Conservation (phyloP, 2,329 filamentous ascomycete species). For the Zymoseptoria brevis region DNA sequence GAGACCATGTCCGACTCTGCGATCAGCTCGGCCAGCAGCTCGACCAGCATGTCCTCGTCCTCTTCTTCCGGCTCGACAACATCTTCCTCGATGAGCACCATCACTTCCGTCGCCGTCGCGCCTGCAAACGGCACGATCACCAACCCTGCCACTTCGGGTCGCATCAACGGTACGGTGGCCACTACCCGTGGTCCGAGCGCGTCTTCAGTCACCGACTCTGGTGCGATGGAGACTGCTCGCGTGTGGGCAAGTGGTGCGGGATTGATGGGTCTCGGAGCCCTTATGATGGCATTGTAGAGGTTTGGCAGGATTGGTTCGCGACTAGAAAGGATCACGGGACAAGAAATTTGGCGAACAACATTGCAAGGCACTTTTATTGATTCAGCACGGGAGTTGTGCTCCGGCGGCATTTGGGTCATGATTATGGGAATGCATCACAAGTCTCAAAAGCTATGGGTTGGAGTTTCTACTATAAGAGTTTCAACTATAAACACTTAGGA, state of each 20-base stretch:
- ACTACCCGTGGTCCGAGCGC: not conserved
- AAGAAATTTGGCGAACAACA: not conserved
- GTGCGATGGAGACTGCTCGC: slow-evolving; percentile 40
- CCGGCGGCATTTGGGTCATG: not conserved
- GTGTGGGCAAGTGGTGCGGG: slow-evolving; percentile 41
- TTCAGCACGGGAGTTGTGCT: not conserved
- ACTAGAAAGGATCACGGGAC: not conserved
- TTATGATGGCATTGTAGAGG: slow-evolving; percentile 13
- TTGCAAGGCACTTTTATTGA: not conserved
- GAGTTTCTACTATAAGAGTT: no score
- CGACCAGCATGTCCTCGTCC: not conserved
- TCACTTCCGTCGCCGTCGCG: not conserved
- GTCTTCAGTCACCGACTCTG: slow-evolving; percentile 26
- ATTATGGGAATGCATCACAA: not conserved
- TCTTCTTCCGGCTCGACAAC: not conserved
- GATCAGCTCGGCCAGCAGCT: not conserved
- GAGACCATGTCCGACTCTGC: not conserved
- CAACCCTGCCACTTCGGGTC: not conserved
- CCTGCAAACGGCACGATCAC: not conserved
- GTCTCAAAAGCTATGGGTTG: no score
- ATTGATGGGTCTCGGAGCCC: slow-evolving; percentile 27
- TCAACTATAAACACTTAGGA: no score
- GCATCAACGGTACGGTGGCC: not conserved
- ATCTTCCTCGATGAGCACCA: not conserved
- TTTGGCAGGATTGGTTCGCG: not conserved